A percentile compares a stretch with the other conserved stretches of the same genome.
These are phyloP conservation scores for Ramularia collo-cygni DNA, from an alignment of 2,329 filamentous ascomycete species.

Conservation along the genomic window DNA sequence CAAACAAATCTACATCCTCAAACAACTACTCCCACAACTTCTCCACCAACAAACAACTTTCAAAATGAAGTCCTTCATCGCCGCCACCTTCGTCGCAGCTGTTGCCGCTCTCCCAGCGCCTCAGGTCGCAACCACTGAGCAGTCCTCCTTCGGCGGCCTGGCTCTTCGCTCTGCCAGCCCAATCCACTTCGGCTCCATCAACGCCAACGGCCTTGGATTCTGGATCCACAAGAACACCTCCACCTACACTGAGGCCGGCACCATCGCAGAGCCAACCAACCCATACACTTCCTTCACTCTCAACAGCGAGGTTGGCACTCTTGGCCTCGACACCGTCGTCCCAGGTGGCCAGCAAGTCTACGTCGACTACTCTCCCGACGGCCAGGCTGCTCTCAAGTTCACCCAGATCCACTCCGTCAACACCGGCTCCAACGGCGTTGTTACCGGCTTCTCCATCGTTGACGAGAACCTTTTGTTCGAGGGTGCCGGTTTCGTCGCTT, in stretches of 20 bases:
- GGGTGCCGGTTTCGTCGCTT: constrained; percentile 9
- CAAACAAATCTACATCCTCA: neutral
- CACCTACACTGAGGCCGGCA: constrained; percentile 22
- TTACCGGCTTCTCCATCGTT: constrained; percentile 17
- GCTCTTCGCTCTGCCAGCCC: constrained; percentile 19
- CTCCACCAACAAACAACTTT: constrained; percentile 1
- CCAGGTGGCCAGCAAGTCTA: constrained; percentile 28
- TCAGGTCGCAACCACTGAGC: neutral
- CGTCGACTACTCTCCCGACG: constrained; percentile 18
- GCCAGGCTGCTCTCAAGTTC: constrained; percentile 23
- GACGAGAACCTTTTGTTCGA: constrained; percentile 11
- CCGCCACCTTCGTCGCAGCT: constrained; percentile 15
- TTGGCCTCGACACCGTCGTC: constrained; percentile 20
- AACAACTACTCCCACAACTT: neutral
- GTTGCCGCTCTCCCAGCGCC: constrained; percentile 14
- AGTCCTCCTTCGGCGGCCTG: constrained; percentile 15
- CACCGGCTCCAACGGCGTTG: constrained; percentile 18
- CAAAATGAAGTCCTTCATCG: constrained; percentile 23
- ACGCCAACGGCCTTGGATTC: constrained; percentile 21
- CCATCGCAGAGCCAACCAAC: neutral
- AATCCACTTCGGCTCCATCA: constrained; percentile 21
- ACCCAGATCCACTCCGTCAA: constrained; percentile 23
- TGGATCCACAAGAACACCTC: constrained; percentile 23
- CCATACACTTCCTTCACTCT: constrained; percentile 5
- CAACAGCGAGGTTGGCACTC: constrained; percentile 9